A percentile compares a stretch with the other conserved stretches of the same genome.
These are phyloP conservation scores for Trichoderma sp. DNA, from an alignment of 2,329 filamentous ascomycete species.

Conservation along the genomic window DNA sequence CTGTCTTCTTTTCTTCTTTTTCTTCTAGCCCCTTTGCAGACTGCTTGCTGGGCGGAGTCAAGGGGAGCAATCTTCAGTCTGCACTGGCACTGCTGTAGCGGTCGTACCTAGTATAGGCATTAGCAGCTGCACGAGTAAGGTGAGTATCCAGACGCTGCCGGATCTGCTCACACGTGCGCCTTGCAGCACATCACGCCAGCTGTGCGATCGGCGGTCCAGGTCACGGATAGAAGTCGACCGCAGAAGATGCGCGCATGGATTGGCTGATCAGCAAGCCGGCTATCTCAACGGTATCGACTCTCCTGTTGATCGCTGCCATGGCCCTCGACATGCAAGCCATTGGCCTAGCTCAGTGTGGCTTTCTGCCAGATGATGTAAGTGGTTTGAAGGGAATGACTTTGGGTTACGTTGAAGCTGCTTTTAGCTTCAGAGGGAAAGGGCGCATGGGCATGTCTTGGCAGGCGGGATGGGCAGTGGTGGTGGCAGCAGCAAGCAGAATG, in stretches of 20 bases:
- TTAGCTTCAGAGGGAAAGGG: conserved; percentile 13
- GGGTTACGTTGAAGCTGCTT: not conserved
- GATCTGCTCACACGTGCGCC: conserved; percentile 7
- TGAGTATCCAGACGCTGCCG: not conserved
- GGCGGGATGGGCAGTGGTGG: not conserved
- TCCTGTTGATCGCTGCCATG: conserved; percentile 19
- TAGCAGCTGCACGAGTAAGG: not conserved
- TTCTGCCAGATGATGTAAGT: conserved; percentile 7
- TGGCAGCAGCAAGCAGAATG: not conserved
- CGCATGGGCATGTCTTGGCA: conserved; percentile 19
- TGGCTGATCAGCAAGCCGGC: conserved; percentile 17
- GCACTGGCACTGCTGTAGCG: too few species aligned
- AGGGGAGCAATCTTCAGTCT: too few species aligned
- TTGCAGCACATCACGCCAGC: not conserved
- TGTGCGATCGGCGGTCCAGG: conserved; percentile 13
- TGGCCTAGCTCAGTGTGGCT: not conserved
- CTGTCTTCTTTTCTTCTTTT: not conserved
- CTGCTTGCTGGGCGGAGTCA: not conserved
- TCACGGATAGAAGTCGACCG: not conserved
- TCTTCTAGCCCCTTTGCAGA: not conserved
- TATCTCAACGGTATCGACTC: conserved; percentile 5
- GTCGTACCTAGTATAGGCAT: too few species aligned
- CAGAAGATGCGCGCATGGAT: conserved; percentile 17
- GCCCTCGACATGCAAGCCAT: not conserved
- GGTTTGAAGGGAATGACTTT: conserved; percentile 8